These are phyloP conservation scores for Lizanozyma gosingica DNA, from an alignment of 1,139 yeast species.

Conservation along the genomic window DNA sequence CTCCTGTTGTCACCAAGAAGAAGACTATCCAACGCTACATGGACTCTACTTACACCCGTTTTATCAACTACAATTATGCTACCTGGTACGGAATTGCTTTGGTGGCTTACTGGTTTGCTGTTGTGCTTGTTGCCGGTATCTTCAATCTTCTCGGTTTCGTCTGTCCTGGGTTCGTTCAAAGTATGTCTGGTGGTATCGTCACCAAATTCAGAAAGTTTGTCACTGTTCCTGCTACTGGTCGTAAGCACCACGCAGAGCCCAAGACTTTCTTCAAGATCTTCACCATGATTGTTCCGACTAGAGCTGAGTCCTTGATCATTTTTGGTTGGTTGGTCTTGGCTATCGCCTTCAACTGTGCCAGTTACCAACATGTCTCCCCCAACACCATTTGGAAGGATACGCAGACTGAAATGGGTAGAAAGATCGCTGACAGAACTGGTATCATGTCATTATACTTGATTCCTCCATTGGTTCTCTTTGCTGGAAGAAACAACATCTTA, in stretches of 20 bases:
- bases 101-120: slow-evolving; percentile 38
- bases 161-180: slow-evolving; percentile 25
- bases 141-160: slow-evolving; percentile 26
- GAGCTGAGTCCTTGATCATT: slow-evolving; percentile 49
- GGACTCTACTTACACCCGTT: background rate
- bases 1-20: background rate
- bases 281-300: slow-evolving; percentile 48
- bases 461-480: slow-evolving; percentile 47
- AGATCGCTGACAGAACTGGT: slow-evolving; percentile 56
- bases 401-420: slow-evolving; percentile 37
- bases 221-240: slow-evolving; percentile 40
- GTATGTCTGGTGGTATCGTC: slow-evolving; percentile 21
- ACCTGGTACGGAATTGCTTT: slow-evolving; percentile 42
- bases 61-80: slow-evolving; percentile 28
- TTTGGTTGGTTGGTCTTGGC: slow-evolving; percentile 37
- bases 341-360: slow-evolving; percentile 29
- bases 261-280: slow-evolving; percentile 19
- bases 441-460: slow-evolving; percentile 36
- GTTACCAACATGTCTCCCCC: slow-evolving; percentile 29
- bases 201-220: slow-evolving; percentile 36
- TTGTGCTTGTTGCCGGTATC: slow-evolving; percentile 33
- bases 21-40: background rate
- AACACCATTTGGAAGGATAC: slow-evolving; percentile 20
- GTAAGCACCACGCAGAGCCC: slow-evolving; percentile 32
- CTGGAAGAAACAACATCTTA: slow-evolving; percentile 61